Conservation (phyloP, 2,329 filamentous ascomycete species). For the Fusarium sp. region DNA sequence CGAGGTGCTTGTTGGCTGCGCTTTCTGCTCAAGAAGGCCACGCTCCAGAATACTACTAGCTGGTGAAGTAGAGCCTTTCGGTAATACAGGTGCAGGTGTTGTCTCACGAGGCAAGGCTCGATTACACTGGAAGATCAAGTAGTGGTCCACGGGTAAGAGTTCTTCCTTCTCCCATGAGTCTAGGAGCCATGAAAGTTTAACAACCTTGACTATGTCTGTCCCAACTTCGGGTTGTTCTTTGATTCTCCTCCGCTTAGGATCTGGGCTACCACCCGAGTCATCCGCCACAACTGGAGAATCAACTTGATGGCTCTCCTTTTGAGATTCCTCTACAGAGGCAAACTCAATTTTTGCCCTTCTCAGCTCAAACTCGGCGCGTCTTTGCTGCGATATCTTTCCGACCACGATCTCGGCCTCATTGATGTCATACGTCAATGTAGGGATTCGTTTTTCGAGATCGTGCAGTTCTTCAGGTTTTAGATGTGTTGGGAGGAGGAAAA, state of each 20-base stretch:
- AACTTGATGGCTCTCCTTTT: background rate
- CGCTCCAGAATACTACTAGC: conserved; percentile 36
- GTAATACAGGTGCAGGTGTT: background rate
- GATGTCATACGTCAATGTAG: conserved; percentile 74
- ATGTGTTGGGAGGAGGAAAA: conserved; percentile 79
- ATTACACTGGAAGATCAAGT: conserved; percentile 64
- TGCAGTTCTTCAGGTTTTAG: conserved; percentile 71
- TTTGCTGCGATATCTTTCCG: conserved; percentile 75
- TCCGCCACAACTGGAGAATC: background rate
- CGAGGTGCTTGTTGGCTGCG: conserved; percentile 3
- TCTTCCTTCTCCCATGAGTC: conserved; percentile 58
- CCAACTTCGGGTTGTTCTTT: background rate
- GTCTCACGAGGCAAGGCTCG: conserved; percentile 37
- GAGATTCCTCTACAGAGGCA: conserved; percentile 48
- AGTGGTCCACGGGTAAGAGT: conserved; percentile 60
- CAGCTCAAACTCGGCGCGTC: conserved; percentile 81
- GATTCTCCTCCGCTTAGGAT: conserved; percentile 35
- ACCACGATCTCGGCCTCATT: conserved; percentile 78
- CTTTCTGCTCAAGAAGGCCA: conserved; percentile 26
- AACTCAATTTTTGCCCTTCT: conserved; percentile 71
- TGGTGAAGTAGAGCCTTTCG: conserved; percentile 11
- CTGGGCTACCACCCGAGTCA: conserved; percentile 3
- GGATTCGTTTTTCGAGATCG: conserved; percentile 70
- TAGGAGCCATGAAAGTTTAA: conserved; percentile 68
- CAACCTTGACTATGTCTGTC: conserved; percentile 58